Base-by-base conservation (phyloP, 2,329 filamentous ascomycete genomes). In the Claviceps quebecensis region DNA sequence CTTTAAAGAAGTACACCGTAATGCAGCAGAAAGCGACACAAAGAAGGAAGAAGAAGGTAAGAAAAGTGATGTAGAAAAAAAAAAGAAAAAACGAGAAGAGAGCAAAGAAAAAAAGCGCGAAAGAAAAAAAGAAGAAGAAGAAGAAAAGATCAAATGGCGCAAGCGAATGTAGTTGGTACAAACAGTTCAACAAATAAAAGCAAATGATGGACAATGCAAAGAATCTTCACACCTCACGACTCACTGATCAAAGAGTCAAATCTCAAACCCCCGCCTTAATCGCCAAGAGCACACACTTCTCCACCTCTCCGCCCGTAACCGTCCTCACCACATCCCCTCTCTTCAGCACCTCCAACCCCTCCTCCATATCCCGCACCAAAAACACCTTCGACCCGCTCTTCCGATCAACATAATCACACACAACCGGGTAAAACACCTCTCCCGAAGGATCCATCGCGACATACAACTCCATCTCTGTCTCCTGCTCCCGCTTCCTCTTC, bases 301-400 rank as follows among this genome's bases (percentile, higher is more conserved):
- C 4, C 8, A 64, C 61, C 34, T 52, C 52, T 29, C 60, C 63
- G 17, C 60, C 60, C 1, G 63, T 65, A 14, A 66, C 56, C 2
- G 58, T 56, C 52, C 60, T 54, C 29, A 50, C 46, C 14, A 63
- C 48, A 22, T 61, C 57, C 5, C 51, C 47, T 23, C 56, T 55
- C 55, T 59, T 47, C 29, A 66, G 52, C 22, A 54, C 58, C 19
- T 52, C 53, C 14, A 59, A 52, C 1, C 58, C 61, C 14, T 52
- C 49, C 4, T 52, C 59, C 1, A 59, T 49, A 50, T 65, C 60
- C 17, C 50, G 55, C 1, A 56, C 60, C 16, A 67, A 44, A 49
- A 67, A 66, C 0, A 65, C 44, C 48, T 60, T 61, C 11, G 60
- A 55, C 13, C 54, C 53, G 2, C 45, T 53, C 13, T 38, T 45